Conservation (phyloP, 1,284 basidiomycete genomes). For the Rhodofomes roseus region DNA sequence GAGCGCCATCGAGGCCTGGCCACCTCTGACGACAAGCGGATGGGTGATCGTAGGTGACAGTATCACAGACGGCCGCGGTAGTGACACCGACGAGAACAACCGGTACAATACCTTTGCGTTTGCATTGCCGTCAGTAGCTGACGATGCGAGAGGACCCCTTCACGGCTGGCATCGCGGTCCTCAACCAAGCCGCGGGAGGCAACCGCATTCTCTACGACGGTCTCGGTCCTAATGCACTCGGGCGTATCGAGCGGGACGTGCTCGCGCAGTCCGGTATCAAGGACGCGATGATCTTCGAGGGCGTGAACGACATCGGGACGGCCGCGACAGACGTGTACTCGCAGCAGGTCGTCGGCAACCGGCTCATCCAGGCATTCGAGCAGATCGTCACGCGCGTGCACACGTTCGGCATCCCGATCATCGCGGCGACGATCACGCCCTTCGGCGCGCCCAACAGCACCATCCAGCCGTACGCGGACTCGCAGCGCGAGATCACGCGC, state of each 20-base stretch:
- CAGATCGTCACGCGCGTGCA: slow-evolving; percentile 43
- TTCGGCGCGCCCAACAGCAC: slow-evolving; percentile 35
- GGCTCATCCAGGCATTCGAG: slow-evolving; percentile 39
- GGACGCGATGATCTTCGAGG: slow-evolving; percentile 49
- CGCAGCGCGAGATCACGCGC: slow-evolving; percentile 37
- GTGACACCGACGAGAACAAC: slow-evolving; percentile 34
- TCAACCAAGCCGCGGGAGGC: slow-evolving; percentile 49
- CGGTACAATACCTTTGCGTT: slow-evolving; percentile 16
- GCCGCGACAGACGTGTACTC: slow-evolving; percentile 31
- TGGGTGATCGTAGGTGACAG: slow-evolving; percentile 48
- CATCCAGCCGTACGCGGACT: slow-evolving; percentile 36
- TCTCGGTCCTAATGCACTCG: slow-evolving; percentile 42
- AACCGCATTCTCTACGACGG: slow-evolving; percentile 48
- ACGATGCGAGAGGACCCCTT: slow-evolving; percentile 33
- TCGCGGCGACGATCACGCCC: slow-evolving; percentile 49
- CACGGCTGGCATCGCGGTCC: slow-evolving; percentile 35
- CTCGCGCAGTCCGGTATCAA: slow-evolving; percentile 40
- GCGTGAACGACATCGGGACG: slow-evolving; percentile 49
- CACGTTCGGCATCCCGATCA: slow-evolving; percentile 38
- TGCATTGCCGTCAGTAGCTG: too few relatives aligned
- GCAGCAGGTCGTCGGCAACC: slow-evolving; percentile 36
- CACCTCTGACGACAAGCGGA: slow-evolving; percentile 25
- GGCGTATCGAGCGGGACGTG: slow-evolving; percentile 48
- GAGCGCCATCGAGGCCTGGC: slow-evolving; percentile 41
- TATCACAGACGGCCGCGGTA: slow-evolving; percentile 35